Evolutionary conservation across 2,329 filamentous ascomycete genomes (phyloP).

Genomic region (Beauveria caledonica): DNA sequence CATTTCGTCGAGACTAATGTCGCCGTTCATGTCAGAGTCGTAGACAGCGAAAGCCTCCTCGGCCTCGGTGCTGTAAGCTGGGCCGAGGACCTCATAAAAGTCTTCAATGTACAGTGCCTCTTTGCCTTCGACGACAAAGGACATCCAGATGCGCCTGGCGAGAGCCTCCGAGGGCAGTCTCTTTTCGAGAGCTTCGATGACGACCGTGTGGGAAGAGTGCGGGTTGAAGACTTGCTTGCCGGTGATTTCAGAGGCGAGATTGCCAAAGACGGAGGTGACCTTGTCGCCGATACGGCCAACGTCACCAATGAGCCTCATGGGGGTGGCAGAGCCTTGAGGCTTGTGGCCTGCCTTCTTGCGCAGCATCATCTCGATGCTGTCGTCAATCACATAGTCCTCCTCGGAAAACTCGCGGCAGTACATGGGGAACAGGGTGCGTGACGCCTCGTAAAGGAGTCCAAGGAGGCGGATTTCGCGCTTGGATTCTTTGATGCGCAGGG

Average conservation of each 20-base stretch:
- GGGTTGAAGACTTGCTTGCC: slow-evolving; percentile 94
- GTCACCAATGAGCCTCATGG: slow-evolving; percentile 69
- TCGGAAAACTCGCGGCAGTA: slow-evolving; percentile 87
- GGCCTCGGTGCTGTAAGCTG: slow-evolving; percentile 64
- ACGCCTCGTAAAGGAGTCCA: slow-evolving; percentile 82
- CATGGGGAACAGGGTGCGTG: slow-evolving; percentile 78
- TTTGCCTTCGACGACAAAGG: slow-evolving; percentile 84
- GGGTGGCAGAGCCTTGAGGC: slow-evolving; percentile 57
- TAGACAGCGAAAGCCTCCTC: slow-evolving; percentile 76
- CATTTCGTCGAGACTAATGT: slow-evolving; percentile 95
- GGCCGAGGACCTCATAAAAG: slow-evolving; percentile 77
- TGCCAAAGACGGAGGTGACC: slow-evolving; percentile 85
- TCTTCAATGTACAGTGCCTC: slow-evolving; percentile 75
- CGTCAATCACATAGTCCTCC: slow-evolving; percentile 87
- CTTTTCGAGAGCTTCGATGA: slow-evolving; percentile 83
- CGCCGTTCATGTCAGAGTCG: slow-evolving; percentile 83
- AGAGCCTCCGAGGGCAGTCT: slow-evolving; percentile 79
- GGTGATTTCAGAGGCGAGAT: slow-evolving; percentile 88
- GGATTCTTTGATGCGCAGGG: slow-evolving; percentile 75
- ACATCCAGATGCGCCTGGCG: slow-evolving; percentile 95
- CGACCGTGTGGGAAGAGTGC: slow-evolving; percentile 80
- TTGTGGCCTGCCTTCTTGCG: slow-evolving; percentile 43
- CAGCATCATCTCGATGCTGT: slow-evolving; percentile 65
- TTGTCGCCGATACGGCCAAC: slow-evolving; percentile 84
- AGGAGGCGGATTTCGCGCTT: slow-evolving; percentile 80